phyloP scores from a whole-genome alignment of 1,284 basidiomycete genomes.

The Rhizoctonia solani region DNA sequence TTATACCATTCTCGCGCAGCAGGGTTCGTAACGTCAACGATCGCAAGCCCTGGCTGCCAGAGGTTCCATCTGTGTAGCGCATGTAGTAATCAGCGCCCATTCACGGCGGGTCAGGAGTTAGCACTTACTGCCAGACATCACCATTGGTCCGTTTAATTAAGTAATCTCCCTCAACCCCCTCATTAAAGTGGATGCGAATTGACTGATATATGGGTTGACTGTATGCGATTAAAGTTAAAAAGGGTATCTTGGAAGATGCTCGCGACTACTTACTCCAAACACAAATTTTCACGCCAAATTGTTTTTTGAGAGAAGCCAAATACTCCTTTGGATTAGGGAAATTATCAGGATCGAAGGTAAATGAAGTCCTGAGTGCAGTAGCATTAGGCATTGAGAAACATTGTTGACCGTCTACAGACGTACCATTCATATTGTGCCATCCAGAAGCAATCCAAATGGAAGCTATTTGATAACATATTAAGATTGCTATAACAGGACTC shows the following conservation, averaged over 20 bases:
- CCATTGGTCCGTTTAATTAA: constrained; percentile 72
- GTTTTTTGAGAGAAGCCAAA: constrained; percentile 65
- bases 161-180: constrained; percentile 66
- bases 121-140: constrained; percentile 68
- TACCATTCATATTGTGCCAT: constrained; percentile 79
- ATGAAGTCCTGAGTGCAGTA: constrained; percentile 59
- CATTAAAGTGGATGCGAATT: constrained; percentile 71
- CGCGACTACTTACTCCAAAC: constrained; percentile 62
- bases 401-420: not conserved
- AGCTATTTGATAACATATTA: constrained; percentile 40
- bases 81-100: not conserved
- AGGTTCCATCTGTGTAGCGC: constrained; percentile 60
- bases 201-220: constrained; percentile 73
- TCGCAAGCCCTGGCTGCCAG: constrained; percentile 71
- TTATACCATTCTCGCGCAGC: constrained; percentile 68
- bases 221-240: not conserved
- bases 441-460: constrained; percentile 80
- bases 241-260: not conserved
- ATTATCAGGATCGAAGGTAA: constrained; percentile 74
- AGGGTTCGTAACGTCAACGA: constrained; percentile 73
- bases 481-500: not conserved
- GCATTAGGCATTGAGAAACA: not conserved
- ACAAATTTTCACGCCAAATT: constrained; percentile 72
- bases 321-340: constrained; percentile 74
- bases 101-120: not conserved